Evolutionary conservation across 306 rosid species (phyloP).

Genomic region (Sicyos edulis): DNA sequence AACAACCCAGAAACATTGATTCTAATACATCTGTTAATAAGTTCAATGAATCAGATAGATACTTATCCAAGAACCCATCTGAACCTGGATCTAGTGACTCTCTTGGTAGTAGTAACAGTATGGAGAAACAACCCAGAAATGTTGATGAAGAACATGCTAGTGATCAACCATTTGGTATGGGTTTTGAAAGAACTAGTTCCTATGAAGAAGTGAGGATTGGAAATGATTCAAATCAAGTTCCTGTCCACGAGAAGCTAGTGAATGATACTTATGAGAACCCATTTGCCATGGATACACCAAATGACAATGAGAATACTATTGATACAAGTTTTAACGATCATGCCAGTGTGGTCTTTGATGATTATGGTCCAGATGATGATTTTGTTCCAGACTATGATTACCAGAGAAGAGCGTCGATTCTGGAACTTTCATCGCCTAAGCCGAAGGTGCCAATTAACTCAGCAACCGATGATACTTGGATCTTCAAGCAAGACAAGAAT

Average conservation of each 20-base stretch:
- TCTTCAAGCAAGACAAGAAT: conserved; percentile 33
- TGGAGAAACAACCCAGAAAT: conserved; percentile 37
- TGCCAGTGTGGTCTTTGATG: conserved; percentile 55
- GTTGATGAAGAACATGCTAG: conserved; percentile 31
- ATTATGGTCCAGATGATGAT: conserved; percentile 63
- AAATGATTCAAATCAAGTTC: conserved; percentile 32
- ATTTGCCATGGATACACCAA: conserved; percentile 41
- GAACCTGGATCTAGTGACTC: conserved; percentile 33
- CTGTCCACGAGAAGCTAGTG: conserved; percentile 33
- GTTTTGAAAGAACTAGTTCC: conserved; percentile 37
- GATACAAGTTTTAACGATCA: conserved; percentile 36
- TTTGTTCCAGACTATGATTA: conserved; percentile 32
- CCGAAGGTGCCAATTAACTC: conserved; percentile 35
- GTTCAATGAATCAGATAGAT: conserved; percentile 32
- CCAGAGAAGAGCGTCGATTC: conserved; percentile 40
- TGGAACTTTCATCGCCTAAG: conserved; percentile 33
- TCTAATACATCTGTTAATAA: conserved; percentile 16
- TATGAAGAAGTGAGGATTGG: conserved; percentile 35
- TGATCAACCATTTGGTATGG: conserved; percentile 28
- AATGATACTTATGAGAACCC: conserved; percentile 30
- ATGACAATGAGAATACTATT: conserved; percentile 22
- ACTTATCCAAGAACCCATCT: conserved; percentile 37
- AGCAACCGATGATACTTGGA: conserved; percentile 36
- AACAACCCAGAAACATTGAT: conserved; percentile 32
- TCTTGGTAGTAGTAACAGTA: conserved; percentile 26